Evolutionary conservation across 2,329 filamentous ascomycete species (phyloP), one percentile per base, ranked within the genome.

Genomic region (Zelopaecilomyces penicillatus): DNA sequence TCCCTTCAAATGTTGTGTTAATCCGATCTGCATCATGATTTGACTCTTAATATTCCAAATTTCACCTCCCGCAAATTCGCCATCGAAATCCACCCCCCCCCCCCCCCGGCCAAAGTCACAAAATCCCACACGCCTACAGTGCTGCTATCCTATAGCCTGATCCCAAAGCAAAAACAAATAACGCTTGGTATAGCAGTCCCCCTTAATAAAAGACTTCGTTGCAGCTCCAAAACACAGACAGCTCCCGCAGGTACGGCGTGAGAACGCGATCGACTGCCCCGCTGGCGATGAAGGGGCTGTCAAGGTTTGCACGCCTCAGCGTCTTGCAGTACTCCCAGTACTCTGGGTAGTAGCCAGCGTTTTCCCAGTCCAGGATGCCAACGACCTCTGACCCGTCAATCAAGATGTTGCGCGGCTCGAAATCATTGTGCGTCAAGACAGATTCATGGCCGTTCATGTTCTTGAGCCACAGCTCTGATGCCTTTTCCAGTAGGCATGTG

Each of bases 391-490:
- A 60, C 1, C 53, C 59, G 2, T 50, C 47, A 26, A 57, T 55
- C 5, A 71, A 45, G 37, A 71, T 64, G 45, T 70, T 70, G 4
- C 61, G 43, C 11, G 54, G 57, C 37, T 54, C 64, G 28, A 75
- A 57, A 54, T 75, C 70, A 4, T 65, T 64, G 57, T 74, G 69
- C 5, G 68, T 72, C 49, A 74, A 69, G 2, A 65, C 57, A 34
- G 56, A 49, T 10, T 41, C 27, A 44, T 59, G 46, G 30, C 40
- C 49, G 30, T 44, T 48, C 45, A 54, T 53, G 19, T 50, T 36
- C 27, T 31, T 43, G 27, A 39, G 30, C 51, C 46, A 52, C 34
- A 50, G 47, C 29, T 40, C 42, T 29, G 45, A 53, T 29, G 41
- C 43, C 41, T 44, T 45, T 26, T 48, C 44, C 6, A 19, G 12